A percentile compares a stretch with the other conserved stretches of the same genome.
These are phyloP conservation scores for Aspergillus neoniger DNA, from an alignment of 2,329 filamentous ascomycete genomes.

Conservation along the genomic window DNA sequence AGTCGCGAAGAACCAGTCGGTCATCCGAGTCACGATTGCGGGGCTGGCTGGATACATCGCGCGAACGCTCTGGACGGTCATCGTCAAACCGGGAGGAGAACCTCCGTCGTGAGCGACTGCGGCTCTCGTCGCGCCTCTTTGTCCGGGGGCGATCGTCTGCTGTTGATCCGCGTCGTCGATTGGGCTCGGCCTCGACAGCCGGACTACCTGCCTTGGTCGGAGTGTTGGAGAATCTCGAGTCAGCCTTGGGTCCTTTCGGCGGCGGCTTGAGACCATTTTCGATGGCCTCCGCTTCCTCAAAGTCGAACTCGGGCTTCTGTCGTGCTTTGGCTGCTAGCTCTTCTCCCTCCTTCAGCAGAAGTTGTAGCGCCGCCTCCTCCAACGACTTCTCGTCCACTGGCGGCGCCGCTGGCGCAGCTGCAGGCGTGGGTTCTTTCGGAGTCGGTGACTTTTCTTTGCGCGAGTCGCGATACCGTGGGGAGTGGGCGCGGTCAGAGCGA, in stretches of 20 bases:
- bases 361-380: constrained; percentile 57
- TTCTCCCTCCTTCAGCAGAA: constrained; percentile 57
- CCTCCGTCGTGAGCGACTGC: constrained; percentile 34
- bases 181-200: constrained; percentile 28
- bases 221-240: constrained; percentile 30
- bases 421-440: constrained; percentile 37
- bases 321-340: constrained; percentile 55
- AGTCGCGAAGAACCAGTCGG: constrained; percentile 35
- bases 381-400: constrained; percentile 56
- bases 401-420: constrained; percentile 24
- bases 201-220: constrained; percentile 33
- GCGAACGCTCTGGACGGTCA: constrained; percentile 32
- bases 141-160: constrained; percentile 30
- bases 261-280: constrained; percentile 42
- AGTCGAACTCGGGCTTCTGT: constrained; percentile 55
- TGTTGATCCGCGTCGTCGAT: constrained; percentile 30
- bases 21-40: constrained; percentile 39
- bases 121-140: constrained; percentile 27
- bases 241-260: constrained; percentile 31
- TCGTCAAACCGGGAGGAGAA: constrained; percentile 33
- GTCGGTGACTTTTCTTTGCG: constrained; percentile 35
- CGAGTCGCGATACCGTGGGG: constrained; percentile 33
- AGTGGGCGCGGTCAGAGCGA: constrained; percentile 35
- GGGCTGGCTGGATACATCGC: constrained; percentile 31
- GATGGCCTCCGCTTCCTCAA: constrained; percentile 47